These are phyloP conservation scores for Erysimum cheiri DNA, from an alignment of 441 rosid genomes.

Conservation along the genomic window DNA sequence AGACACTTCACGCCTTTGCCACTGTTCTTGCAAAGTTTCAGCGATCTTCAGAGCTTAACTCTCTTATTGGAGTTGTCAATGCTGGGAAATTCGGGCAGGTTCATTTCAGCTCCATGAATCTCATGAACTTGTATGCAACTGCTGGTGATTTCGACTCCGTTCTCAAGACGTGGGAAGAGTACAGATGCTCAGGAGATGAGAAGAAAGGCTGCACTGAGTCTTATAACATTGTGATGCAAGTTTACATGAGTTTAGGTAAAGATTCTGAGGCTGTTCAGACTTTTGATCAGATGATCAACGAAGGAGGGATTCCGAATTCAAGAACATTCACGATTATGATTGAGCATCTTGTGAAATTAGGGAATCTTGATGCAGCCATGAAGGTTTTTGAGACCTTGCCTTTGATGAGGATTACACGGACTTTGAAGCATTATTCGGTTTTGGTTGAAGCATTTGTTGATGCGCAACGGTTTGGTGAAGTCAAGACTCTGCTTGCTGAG, in stretches of 20 bases:
- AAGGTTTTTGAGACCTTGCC: slow-evolving; percentile 71
- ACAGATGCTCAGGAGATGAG: slow-evolving; percentile 49
- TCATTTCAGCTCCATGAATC: slow-evolving; percentile 71
- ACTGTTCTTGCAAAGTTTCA: slow-evolving; percentile 70
- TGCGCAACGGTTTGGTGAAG: slow-evolving; percentile 55
- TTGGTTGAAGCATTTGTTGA: slow-evolving; percentile 62
- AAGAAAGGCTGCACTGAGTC: slow-evolving; percentile 66
- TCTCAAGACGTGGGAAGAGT: slow-evolving; percentile 64
- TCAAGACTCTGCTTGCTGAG: slow-evolving; percentile 61
- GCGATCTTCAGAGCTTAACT: slow-evolving; percentile 54
- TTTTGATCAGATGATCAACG: slow-evolving; percentile 60
- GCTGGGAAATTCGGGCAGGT: slow-evolving; percentile 53
- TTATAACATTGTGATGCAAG: slow-evolving; percentile 66
- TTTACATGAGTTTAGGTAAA: slow-evolving; percentile 53
- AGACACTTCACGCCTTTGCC: slow-evolving; percentile 69
- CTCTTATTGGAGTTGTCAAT: slow-evolving; percentile 54
- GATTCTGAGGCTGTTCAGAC: slow-evolving; percentile 57
- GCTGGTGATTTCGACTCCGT: slow-evolving; percentile 62
- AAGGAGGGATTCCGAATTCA: slow-evolving; percentile 82
- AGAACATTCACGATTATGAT: slow-evolving; percentile 83
- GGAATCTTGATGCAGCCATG: slow-evolving; percentile 68
- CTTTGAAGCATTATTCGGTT: slow-evolving; percentile 67
- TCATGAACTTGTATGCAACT: slow-evolving; percentile 67
- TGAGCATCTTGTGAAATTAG: slow-evolving; percentile 66
- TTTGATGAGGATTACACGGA: slow-evolving; percentile 77